Evolutionary conservation across 2,329 filamentous ascomycete species (phyloP).

Genomic region (Diaporthe destruens): DNA sequence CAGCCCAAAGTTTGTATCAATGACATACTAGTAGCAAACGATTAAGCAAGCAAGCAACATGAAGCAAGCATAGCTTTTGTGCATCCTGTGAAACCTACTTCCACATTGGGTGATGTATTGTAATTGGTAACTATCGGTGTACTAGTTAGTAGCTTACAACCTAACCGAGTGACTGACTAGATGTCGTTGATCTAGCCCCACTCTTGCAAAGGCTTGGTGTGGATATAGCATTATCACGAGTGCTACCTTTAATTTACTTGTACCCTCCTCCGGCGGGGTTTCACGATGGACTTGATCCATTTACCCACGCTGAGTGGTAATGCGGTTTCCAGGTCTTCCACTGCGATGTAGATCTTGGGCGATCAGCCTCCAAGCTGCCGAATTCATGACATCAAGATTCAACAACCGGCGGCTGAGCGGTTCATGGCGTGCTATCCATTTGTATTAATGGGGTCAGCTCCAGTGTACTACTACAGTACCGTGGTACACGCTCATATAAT

Average conservation of each 20-base stretch:
- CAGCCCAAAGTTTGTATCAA: constrained; percentile 5
- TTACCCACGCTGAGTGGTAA: background rate
- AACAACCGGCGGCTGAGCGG: background rate
- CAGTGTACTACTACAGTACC: background rate
- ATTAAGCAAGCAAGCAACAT: background rate
- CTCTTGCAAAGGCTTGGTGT: constrained; percentile 9
- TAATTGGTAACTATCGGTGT: background rate
- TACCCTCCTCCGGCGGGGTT: background rate
- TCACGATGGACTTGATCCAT: background rate
- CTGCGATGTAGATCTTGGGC: background rate
- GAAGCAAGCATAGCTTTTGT: constrained; percentile 16
- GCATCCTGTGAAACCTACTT: background rate
- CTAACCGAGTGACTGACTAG: constrained; percentile 17
- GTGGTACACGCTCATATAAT: background rate
- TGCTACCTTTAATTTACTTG: constrained; percentile 17
- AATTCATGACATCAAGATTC: constrained; percentile 11
- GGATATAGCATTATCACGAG: constrained; percentile 19
- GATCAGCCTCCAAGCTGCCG: background rate
- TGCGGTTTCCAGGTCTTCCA: background rate
- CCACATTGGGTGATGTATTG: background rate
- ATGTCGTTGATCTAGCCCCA: background rate
- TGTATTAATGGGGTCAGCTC: background rate
- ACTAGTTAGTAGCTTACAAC: background rate
- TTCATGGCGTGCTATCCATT: background rate
- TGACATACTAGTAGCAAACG: constrained; percentile 4